These are phyloP conservation scores for Afroboletus lepidellus DNA, from an alignment of 1,284 basidiomycete genomes.

Conservation along the genomic window DNA sequence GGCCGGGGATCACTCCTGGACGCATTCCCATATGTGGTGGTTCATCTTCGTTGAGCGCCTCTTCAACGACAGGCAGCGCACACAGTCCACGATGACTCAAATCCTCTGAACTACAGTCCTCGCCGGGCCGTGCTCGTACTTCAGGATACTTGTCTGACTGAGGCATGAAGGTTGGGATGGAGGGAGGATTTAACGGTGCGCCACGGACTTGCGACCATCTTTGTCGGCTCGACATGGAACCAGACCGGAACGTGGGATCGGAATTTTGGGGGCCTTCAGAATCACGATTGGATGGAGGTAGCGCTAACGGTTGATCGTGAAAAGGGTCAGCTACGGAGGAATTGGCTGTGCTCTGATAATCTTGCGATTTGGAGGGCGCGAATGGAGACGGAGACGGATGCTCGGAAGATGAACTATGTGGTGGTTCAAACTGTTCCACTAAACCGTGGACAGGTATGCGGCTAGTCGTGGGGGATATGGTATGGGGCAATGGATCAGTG, in stretches of 20 bases:
- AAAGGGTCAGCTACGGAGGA: background rate
- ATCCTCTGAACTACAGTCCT: slow-evolving; percentile 8
- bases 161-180: background rate
- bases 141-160: slow-evolving; percentile 1
- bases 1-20: background rate
- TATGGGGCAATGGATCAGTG: slow-evolving; percentile 36
- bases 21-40: background rate
- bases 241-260: slow-evolving; percentile 27
- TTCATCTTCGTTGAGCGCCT: slow-evolving; percentile 10
- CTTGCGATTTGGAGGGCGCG: too few species aligned
- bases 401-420: background rate
- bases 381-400: too few species aligned
- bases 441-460: slow-evolving; percentile 15
- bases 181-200: background rate
- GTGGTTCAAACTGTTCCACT: slow-evolving; percentile 18
- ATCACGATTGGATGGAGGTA: slow-evolving; percentile 47
- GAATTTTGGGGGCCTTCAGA: slow-evolving; percentile 36
- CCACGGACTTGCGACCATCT: background rate
- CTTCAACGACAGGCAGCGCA: slow-evolving; percentile 22
- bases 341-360: background rate
- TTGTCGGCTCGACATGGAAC: slow-evolving; percentile 33
- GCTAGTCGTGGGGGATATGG: slow-evolving; percentile 30
- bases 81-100: background rate
- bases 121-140: background rate
- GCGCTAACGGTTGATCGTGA: slow-evolving; percentile 43